Base-by-base conservation (phyloP, 148 eudicot species). In the Beta vulgaris region DNA sequence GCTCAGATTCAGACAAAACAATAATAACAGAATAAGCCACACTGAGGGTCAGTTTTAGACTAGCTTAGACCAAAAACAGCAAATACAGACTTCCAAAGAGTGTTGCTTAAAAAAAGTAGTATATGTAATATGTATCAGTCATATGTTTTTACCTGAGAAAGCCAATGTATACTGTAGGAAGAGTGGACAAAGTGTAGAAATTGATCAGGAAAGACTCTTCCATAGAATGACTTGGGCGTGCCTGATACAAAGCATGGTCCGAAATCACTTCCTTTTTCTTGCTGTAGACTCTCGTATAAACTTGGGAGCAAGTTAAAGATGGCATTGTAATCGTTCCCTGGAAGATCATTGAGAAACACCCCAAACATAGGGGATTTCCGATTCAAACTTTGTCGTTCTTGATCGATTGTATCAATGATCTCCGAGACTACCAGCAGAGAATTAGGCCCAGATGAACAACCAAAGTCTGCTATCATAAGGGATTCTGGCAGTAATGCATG, bases 111-210 rank as follows among this genome's bases (percentile, higher is more conserved):
- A n/a, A n/a, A 15, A 14, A 29, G 13, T 25, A 29, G 7, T 59
- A 29, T 28, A 29, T 59, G 35, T 58, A 16, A 35, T 12, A 4
- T 58, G 11, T 58, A 13, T 14, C n/a, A n/a, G 21, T 1, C 21
- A 10, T 23, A 61, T 5, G 66, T 19, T 32, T 10, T 31, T 58
- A 83, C 96, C 87, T 80, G 83, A 62, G 98, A 93, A 29, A 90
- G 91, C 90, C 91, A 93, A 72, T 79, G 80, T 71, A 93, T 85
- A 69, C 91, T 85, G 67, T 86, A 85, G 19, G 91, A 84, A 11
- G 98, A 90, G 78, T 90, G 85, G 31, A 89, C 88, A 76, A 93
- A 87, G 68, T 93, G 96, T 25, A 90, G 84, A 49, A 73, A 79
- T 0, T 82, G 59, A 8, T 78, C 67, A 2, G 88, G 85, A 42